These are phyloP conservation scores for Celoporthe dispersa DNA, from an alignment of 2,329 filamentous ascomycete species.

Conservation along the genomic window DNA sequence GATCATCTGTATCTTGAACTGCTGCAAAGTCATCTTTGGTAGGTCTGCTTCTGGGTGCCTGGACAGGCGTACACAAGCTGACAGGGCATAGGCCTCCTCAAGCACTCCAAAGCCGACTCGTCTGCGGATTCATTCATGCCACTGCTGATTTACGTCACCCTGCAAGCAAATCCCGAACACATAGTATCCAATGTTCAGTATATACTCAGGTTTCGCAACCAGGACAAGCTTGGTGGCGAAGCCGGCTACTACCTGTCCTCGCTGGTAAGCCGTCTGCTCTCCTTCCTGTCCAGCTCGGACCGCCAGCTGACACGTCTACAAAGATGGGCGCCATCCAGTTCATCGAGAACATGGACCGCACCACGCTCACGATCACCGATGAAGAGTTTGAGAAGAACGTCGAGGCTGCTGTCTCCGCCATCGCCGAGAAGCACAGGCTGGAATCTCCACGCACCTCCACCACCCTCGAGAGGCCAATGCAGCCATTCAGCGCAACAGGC, in stretches of 20 bases:
- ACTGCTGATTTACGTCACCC: conserved; percentile 90
- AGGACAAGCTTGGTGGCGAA: conserved; percentile 96
- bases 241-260: conserved; percentile 98
- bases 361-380: conserved; percentile 88
- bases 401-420: conserved; percentile 93
- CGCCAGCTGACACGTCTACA: background rate
- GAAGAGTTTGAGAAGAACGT: conserved; percentile 96
- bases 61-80: background rate
- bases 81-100: conserved; percentile 68
- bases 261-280: conserved; percentile 56
- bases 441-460: conserved; percentile 51
- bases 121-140: conserved; percentile 97
- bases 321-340: conserved; percentile 94
- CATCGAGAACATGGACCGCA: conserved; percentile 94
- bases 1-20: conserved; percentile 97
- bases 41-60: conserved; percentile 34
- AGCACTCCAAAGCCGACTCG: conserved; percentile 90
- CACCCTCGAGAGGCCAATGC: conserved; percentile 51
- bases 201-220: conserved; percentile 93
- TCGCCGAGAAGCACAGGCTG: conserved; percentile 82
- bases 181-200: conserved; percentile 98
- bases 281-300: background rate
- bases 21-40: conserved; percentile 99
- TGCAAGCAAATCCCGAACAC: conserved; percentile 93
- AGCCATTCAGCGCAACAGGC: conserved; percentile 33